phyloP scores from a whole-genome alignment of 768 basidiomycete genomes.

The Kwoniella pini region DNA sequence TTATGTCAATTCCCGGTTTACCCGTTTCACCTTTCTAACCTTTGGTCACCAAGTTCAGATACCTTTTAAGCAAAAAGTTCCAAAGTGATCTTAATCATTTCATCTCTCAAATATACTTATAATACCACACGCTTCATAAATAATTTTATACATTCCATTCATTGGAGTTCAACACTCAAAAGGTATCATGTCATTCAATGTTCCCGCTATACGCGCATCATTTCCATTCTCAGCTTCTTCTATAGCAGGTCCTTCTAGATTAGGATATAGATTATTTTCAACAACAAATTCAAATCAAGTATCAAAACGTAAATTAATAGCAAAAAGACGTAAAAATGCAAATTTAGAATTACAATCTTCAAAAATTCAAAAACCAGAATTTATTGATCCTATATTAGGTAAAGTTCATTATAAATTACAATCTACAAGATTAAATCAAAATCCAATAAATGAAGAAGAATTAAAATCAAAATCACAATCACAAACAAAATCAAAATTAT shows the following conservation, averaged over 20 bases:
- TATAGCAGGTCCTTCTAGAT: slow-evolving; percentile 13
- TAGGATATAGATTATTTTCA: background rate
- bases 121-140: too few relatives aligned
- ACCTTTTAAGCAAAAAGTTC: too few relatives aligned
- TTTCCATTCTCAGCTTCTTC: background rate
- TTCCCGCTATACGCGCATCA: slow-evolving; percentile 7
- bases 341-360: slow-evolving; percentile 18
- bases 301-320: slow-evolving; percentile 15
- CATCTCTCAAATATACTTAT: too few relatives aligned
- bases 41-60: too few relatives aligned
- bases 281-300: background rate
- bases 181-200: background rate
- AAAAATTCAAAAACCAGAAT: slow-evolving; percentile 52
- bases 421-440: slow-evolving; percentile 10
- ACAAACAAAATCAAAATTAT: slow-evolving; percentile 41
- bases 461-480: slow-evolving; percentile 12
- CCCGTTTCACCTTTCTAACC: too few relatives aligned
- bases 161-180: background rate
- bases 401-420: slow-evolving; percentile 13
- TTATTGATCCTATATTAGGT: slow-evolving; percentile 48
- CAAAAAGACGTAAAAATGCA: slow-evolving; percentile 21
- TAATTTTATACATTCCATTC: too few relatives aligned
- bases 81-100: too few relatives aligned
- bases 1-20: background rate
- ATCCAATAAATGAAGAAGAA: background rate